Conservation (phyloP, 345 rosid genomes). For the Microcos paniculata region DNA sequence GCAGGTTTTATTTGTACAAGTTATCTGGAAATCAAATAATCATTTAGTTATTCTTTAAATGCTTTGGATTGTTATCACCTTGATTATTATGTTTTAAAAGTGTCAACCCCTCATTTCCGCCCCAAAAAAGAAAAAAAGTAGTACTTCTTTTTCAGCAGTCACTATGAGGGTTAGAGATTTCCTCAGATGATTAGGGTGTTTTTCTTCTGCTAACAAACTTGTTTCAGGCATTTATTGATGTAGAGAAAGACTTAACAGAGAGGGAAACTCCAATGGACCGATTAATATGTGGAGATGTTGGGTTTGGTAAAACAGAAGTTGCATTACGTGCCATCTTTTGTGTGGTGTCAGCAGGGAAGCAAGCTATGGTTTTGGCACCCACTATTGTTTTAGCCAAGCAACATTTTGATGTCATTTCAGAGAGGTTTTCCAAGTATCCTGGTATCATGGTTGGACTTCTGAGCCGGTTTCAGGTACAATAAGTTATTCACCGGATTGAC, state of each 20-base stretch:
- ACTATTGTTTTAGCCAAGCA: conserved; percentile 94
- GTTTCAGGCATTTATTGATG: conserved; percentile 89
- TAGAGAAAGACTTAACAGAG: conserved; percentile 87
- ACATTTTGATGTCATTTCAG: conserved; percentile 83
- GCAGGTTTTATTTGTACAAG: neutral
- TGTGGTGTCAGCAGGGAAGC: conserved; percentile 86
- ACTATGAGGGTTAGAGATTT: neutral
- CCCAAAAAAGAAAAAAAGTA: neutral
- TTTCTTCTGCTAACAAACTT: conserved; percentile 24
- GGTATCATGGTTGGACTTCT: conserved; percentile 75
- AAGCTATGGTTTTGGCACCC: conserved; percentile 97
- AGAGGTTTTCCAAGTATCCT: conserved; percentile 66
- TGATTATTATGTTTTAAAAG: neutral
- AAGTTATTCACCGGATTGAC: conserved; percentile 11
- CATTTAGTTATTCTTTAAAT: neutral
- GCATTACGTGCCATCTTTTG: conserved; percentile 89
- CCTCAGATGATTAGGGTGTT: neutral
- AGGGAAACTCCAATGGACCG: conserved; percentile 97
- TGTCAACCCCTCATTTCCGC: neutral
- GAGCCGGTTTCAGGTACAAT: conserved; percentile 88
- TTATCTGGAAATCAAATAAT: neutral
- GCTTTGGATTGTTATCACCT: neutral
- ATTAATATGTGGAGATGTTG: conserved; percentile 94
- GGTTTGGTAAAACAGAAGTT: conserved; percentile 98
- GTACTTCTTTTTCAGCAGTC: neutral